A percentile compares a stretch with the other conserved stretches of the same genome.
Evolutionary conservation across 2,329 filamentous ascomycete genomes (phyloP).

Genomic region (Ophiosphaerella korrae): DNA sequence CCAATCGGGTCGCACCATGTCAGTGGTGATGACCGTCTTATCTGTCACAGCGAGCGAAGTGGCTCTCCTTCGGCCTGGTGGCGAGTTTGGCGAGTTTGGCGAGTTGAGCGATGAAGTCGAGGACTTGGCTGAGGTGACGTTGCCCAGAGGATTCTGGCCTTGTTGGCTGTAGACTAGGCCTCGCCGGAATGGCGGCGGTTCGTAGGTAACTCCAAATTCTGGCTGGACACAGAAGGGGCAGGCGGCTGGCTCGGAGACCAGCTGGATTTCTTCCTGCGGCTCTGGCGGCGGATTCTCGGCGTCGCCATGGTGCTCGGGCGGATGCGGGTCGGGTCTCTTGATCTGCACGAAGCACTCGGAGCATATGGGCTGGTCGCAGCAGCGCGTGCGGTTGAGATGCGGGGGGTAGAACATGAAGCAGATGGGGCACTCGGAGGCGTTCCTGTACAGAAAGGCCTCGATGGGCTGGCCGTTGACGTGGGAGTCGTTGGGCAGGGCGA

Average conservation of each 20-base stretch:
- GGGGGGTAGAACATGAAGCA: constrained; percentile 96
- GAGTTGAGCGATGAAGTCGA: constrained; percentile 81
- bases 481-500: constrained; percentile 79
- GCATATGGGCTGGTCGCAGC: constrained; percentile 94
- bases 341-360: constrained; percentile 99
- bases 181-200: constrained; percentile 83
- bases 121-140: constrained; percentile 74
- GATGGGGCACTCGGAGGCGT: constrained; percentile 88
- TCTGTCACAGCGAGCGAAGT: constrained; percentile 80
- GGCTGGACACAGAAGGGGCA: constrained; percentile 95
- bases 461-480: constrained; percentile 93
- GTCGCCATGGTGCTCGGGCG: constrained; percentile 73
- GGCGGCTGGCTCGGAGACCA: constrained; percentile 88
- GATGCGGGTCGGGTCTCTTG: constrained; percentile 88
- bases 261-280: constrained; percentile 61
- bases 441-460: constrained; percentile 92
- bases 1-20: constrained; percentile 93
- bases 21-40: constrained; percentile 87
- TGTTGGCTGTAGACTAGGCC: constrained; percentile 73
- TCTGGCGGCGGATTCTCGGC: constrained; percentile 46
- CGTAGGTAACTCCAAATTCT: constrained; percentile 96
- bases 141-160: constrained; percentile 58
- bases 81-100: constrained; percentile 47
- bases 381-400: constrained; percentile 90
- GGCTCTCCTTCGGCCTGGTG: constrained; percentile 61